Evolutionary conservation across 2,329 filamentous ascomycete genomes (phyloP), one percentile per base, ranked within the genome.

Genomic region (Penicillium sp.): DNA sequence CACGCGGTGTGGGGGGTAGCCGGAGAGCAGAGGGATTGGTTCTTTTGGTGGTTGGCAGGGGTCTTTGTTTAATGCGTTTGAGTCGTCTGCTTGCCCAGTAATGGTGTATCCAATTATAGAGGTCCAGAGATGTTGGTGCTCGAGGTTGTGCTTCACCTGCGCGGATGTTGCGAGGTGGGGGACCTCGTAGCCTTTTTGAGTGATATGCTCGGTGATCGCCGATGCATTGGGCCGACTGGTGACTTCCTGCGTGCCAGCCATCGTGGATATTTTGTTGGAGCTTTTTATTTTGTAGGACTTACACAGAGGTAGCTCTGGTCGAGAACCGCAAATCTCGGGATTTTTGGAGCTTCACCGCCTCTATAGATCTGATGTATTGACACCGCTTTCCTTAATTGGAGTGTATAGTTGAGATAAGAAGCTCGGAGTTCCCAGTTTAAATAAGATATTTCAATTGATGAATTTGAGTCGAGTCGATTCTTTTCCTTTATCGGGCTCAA

Each of bases 121-220:
- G 35, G 81, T 80, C 84, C 84, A 88, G 36, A 78, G 72, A 69
- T 88, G 84, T 67, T 87, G 83, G 71, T 85, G 76, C 67, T 82
- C 78, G 61, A 88, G 82, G 70, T 87, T 87, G 73, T 88, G 84
- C 46, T 82, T 77, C 63, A 86, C 77, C 69, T 86, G 82, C 45
- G 81, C 70, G 9, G 83, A 80, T 56, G 85, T 80, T 57, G 80
- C 74, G 63, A 70, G 64, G 55, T 66, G 58, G 5, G 73, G 68
- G 38, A 63, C 57, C 7, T 56, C 47, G 5, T 67, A 58, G 64
- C 58, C 35, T 62, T 59, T 37, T 68, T 61, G 30, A 67, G 58
- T 56, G 51, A 79, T 73, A 50, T 77, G 71, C 16, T 68, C 66
- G 19, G 73, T 73, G 40, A 79, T 68, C 16, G 77, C 72, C 12